These are phyloP conservation scores for Cordia subcordata DNA, from an alignment of 257 asterid genomes.

Conservation along the genomic window DNA sequence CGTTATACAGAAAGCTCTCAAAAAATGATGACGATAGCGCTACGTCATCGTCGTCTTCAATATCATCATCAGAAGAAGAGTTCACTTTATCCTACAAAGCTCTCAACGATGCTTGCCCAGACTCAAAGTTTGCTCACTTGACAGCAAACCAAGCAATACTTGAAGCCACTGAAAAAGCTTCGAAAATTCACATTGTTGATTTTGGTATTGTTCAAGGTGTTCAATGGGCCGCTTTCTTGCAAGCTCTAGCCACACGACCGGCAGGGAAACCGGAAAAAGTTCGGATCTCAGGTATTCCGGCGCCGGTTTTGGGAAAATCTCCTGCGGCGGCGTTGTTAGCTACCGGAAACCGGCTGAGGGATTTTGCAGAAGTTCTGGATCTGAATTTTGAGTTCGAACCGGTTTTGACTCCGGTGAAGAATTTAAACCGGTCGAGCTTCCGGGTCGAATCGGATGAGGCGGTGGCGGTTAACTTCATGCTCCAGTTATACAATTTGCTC, in stretches of 20 bases:
- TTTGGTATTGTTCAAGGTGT: slow-evolving; percentile 92
- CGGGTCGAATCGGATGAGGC: slow-evolving; percentile 64
- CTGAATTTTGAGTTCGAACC: slow-evolving; percentile 84
- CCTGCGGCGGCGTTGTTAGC: slow-evolving; percentile 64
- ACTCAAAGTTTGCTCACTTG: slow-evolving; percentile 81
- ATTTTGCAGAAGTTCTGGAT: slow-evolving; percentile 72
- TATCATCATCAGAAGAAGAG: slow-evolving; percentile 39
- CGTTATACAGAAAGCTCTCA: slow-evolving; percentile 51
- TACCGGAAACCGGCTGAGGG: slow-evolving; percentile 80
- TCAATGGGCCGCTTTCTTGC: slow-evolving; percentile 97
- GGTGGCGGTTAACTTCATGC: slow-evolving; percentile 80
- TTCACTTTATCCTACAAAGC: slow-evolving; percentile 67
- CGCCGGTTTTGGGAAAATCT: slow-evolving; percentile 56
- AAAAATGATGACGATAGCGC: slow-evolving; percentile 30
- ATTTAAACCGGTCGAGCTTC: slow-evolving; percentile 46
- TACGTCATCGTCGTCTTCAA: slow-evolving; percentile 17
- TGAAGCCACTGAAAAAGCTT: slow-evolving; percentile 64
- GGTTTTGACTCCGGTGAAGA: slow-evolving; percentile 55
- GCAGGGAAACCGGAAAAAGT: slow-evolving; percentile 69
- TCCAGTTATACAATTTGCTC: slow-evolving; percentile 65
- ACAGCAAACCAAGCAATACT: slow-evolving; percentile 94
- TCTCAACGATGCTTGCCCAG: slow-evolving; percentile 88
- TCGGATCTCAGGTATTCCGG: slow-evolving; percentile 89
- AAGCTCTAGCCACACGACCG: slow-evolving; percentile 88
- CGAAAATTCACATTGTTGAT: slow-evolving; percentile 77